Evolutionary conservation across 441 rosid genomes (phyloP), one percentile per base, ranked within the genome.

Genomic region (Populus hybrid): DNA sequence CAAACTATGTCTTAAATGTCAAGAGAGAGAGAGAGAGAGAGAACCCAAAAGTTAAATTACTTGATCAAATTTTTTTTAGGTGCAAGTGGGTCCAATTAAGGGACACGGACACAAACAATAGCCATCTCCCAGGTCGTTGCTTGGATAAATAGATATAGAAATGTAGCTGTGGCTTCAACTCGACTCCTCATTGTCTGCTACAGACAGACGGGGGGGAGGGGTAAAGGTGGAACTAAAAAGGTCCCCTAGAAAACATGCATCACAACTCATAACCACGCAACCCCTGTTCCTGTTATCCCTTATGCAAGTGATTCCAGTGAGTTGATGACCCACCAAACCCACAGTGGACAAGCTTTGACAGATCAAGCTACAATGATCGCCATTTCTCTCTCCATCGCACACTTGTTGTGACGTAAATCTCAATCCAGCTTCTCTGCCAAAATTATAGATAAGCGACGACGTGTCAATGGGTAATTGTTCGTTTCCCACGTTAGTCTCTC

Each of bases 81-180:
- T 11, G 28, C 10, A 18, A 6, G 21, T 53, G 23, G 21, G 9
- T 53, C 63, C 23, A 20, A n/a, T 59, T 3, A 59, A 6, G 24
- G 24, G 10, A 59, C 65, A 1, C 5, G 0, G 9, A 59, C 12
- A 9, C 26, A 0, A 3, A 8, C 65, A n/a, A 0, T n/a, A n/a
- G 26, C 65, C 3, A 8, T 59, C 64, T 59, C 24, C 64, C 64
- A 59, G 8, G 24, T 66, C 40, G 63, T 36, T 28, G 34, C 36
- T 24, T 20, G 18, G 70, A 46, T 28, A 8, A n/a, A 14, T 14
- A 6, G 36, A 34, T 5, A 34, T 0, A 34, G 6, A 6, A 34
- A 0, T 38, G 12, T 18, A 69, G 69, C 4, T 70, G 79, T 57
- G 81, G 36, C 75, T 73, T 79, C 34, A 70, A 65, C 70, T 76